Base-by-base conservation (phyloP, 139 green algal genomes). In the Chlamydomonas asymmetrica region DNA sequence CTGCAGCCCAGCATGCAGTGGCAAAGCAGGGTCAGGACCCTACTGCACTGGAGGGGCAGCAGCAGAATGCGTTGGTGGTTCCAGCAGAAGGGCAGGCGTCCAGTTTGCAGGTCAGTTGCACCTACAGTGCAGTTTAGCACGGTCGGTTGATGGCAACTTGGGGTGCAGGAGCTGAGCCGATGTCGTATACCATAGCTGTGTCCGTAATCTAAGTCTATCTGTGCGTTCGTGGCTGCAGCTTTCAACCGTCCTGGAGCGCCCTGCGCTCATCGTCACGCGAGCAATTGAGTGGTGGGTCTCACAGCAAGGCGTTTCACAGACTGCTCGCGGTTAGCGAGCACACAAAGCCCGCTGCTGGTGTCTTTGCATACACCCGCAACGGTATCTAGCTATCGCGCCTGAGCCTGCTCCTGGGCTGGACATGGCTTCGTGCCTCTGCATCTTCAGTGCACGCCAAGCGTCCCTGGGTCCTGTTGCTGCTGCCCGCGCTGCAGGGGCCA, bases 221-320 rank as follows among this genome's bases (percentile, higher is more conserved):
- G 13, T 52, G 45, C 50, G 52, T 32, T 65, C 40, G 18, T 48
- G 56, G n/a, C 29, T 79, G 67, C 69, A 87, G 81, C 31, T 91
- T 2, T 34, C 39, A 4, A 3, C 66, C 13, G 80, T 89, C 1
- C 72, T 95, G 8, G 72, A 75, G 10, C 89, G 94, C 63, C 67
- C 79, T 18, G 91, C 91, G 0, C 86, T 97, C 0, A 82, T 95
- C 13, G 73, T 97, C 3, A 91, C 90, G 0, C 75, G 90, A 0
- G 80, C 84, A 27, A 78, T 96, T 4, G 92, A 96, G 32, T 96
- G 92, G 90, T 93, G 71, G n/a, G n/a, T n/a, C n/a, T n/a, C n/a
- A n/a, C n/a, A n/a, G n/a, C n/a, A n/a, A n/a, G n/a, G n/a, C n/a
- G n/a, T n/a, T n/a, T n/a, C n/a, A n/a, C n/a, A n/a, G n/a, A n/a